Percentiles rank a stretch among this genome's conserved stretches.
phyloP scores from a whole-genome alignment of 106 monocot genomes.

The Gastrodia elata region DNA sequence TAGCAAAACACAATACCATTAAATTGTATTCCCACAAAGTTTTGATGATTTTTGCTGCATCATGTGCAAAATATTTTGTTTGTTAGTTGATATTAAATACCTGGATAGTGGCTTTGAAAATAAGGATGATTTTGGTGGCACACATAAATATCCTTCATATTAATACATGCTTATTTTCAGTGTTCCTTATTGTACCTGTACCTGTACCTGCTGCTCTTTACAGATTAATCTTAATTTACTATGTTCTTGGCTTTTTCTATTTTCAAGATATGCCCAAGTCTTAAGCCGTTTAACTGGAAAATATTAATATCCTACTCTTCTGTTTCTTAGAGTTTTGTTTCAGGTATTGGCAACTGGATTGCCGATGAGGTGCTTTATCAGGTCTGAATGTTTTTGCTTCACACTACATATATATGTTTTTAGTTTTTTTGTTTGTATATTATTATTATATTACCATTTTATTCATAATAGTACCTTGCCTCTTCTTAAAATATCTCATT shows the following conservation, averaged over 20 bases:
- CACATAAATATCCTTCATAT: not conserved
- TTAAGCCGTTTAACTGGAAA: not conserved
- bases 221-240: not conserved
- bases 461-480: not conserved
- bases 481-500: not conserved
- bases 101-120: not conserved
- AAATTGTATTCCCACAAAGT: not conserved
- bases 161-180: not conserved
- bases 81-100: not conserved
- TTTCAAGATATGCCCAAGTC: not conserved
- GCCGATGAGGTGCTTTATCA: constrained; percentile 99
- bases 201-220: not conserved
- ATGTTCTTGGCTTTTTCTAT: not conserved
- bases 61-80: not conserved
- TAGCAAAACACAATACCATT: not conserved
- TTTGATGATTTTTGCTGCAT: not conserved
- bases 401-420: not conserved
- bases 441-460: not conserved
- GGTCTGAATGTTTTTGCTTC: constrained; percentile 20
- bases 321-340: constrained; percentile 61
- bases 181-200: not conserved
- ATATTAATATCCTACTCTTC: not conserved
- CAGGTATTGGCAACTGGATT: constrained; percentile 98
- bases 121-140: not conserved
- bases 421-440: not conserved